Percentiles rank a stretch among this genome's conserved stretches.
phyloP scores from a whole-genome alignment of 371 early-diverging fungal genomes.

The Mycotypha africana region DNA sequence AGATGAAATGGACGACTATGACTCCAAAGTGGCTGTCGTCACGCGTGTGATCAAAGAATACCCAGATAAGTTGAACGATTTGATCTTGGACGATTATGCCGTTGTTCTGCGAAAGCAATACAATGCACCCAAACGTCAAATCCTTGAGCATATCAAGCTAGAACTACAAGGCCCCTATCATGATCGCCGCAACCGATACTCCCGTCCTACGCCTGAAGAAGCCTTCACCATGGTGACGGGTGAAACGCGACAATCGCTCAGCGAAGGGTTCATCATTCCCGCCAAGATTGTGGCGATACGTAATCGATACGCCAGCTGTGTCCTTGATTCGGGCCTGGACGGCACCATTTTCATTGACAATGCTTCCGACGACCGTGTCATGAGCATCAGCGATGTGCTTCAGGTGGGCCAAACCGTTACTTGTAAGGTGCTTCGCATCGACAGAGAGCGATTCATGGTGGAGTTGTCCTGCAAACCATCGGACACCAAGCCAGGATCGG shows the following conservation, averaged over 20 bases:
- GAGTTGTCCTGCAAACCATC: slow-evolving; percentile 64
- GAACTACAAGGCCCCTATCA: slow-evolving; percentile 83
- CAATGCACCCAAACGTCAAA: slow-evolving; percentile 72
- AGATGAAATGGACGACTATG: slow-evolving; percentile 69
- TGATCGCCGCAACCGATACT: slow-evolving; percentile 70
- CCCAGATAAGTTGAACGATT: slow-evolving; percentile 76
- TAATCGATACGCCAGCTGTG: slow-evolving; percentile 70
- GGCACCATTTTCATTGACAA: slow-evolving; percentile 72
- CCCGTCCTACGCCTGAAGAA: slow-evolving; percentile 53
- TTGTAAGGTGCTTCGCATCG: slow-evolving; percentile 73
- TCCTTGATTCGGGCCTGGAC: slow-evolving; percentile 80
- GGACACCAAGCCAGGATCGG: slow-evolving; percentile 45
- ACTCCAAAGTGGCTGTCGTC: slow-evolving; percentile 50
- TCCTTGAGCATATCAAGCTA: slow-evolving; percentile 78
- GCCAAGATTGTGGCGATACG: slow-evolving; percentile 58
- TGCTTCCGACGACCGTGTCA: slow-evolving; percentile 55
- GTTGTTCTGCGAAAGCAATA: slow-evolving; percentile 70
- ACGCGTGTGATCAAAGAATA: slow-evolving; percentile 77
- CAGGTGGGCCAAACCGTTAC: slow-evolving; percentile 64
- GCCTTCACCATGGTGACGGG: slow-evolving; percentile 88
- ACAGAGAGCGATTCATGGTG: slow-evolving; percentile 72
- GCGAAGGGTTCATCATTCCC: slow-evolving; percentile 62
- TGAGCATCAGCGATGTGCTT: slow-evolving; percentile 55
- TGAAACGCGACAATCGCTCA: slow-evolving; percentile 70
- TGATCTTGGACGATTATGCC: slow-evolving; percentile 90